These are phyloP conservation scores for Fonsecaea multimorphosa DNA, from an alignment of 2,329 filamentous ascomycete species.

Conservation along the genomic window DNA sequence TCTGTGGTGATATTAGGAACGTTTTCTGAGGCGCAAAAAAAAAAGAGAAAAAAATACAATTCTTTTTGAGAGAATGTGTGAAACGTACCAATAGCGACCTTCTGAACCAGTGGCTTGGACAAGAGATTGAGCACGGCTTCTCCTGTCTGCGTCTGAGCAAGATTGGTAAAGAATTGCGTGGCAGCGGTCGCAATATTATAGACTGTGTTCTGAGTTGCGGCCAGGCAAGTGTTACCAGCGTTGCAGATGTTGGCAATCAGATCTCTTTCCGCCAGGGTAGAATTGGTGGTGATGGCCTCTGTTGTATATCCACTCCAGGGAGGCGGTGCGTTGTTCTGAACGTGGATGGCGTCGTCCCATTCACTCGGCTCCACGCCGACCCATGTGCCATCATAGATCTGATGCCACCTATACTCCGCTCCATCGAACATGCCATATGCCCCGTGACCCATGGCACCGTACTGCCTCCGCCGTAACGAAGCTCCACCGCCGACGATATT, in stretches of 20 bases:
- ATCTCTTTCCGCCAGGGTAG: not conserved
- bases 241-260: slow-evolving; percentile 6
- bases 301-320: not conserved
- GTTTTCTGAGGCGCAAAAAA: too few relatives aligned
- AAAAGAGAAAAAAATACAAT: too few relatives aligned
- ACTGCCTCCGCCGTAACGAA: not conserved
- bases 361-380: slow-evolving; percentile 2
- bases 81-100: not conserved
- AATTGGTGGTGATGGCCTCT: not conserved
- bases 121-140: not conserved
- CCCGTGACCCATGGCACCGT: slow-evolving; percentile 2
- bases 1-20: not conserved
- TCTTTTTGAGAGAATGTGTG: too few relatives aligned
- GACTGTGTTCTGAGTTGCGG: slow-evolving; percentile 1
- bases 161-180: slow-evolving; percentile 1
- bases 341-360: slow-evolving; percentile 5
- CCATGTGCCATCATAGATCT: slow-evolving; percentile 10
- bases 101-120: not conserved
- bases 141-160: not conserved
- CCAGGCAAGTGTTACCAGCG: not conserved
- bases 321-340: not conserved
- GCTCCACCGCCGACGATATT: slow-evolving; percentile 1
- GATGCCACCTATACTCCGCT: slow-evolving; percentile 7
- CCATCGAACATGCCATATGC: slow-evolving; percentile 5
- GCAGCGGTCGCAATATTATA: slow-evolving; percentile 1